Base-by-base conservation (phyloP, 2,329 filamentous ascomycete species). In the Pseudogymnoascus sp. region DNA sequence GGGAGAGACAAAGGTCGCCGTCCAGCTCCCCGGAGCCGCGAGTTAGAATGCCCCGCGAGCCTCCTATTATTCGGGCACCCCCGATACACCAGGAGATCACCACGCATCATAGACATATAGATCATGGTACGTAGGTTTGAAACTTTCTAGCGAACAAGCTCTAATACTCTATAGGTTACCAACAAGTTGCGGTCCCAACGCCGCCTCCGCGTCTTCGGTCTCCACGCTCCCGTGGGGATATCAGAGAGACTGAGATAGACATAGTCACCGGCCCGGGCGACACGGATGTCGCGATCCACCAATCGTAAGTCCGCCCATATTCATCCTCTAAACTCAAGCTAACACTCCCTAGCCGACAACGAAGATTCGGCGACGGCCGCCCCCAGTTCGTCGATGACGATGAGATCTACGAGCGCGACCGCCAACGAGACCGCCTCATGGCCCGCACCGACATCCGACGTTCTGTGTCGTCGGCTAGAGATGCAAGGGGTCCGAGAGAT, bases 11-110 rank as follows among this genome's bases (percentile, higher is more conserved):
- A 64, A 77, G 78, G 3, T 77, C 78, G 7, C 61, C n/a, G 61
- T 44, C 61, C 8, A 56, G 50, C 50, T 56, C 50, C 19, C 50
- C 50, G 29, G 50, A 56, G 50, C 29, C 50, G 26, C 50, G 29
- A 14, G 50, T n/a, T 33, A 56, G 50, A 14, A 33, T 81, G 83
- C 19, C 83, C 84, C 7, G 80, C 82, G 50, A 61, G 33, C 86
- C 85, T 31, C 82, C 82, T 67, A 81, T 89, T 50, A 87, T 95
- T 70, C 83, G 86, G 44, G 86, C 87, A 19, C 91, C 91, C 35
- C 89, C 88, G 0, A 91, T 96, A 69, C 90, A 93, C 75, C 86
- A 93, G 71, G 90, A 96, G 72, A 86, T 96, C 64, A 93, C 96
- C 68, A 96, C 91, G 0, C 90, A 95, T 76, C 93, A 95, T 73